These are phyloP conservation scores for Sporothrix luriei DNA, from an alignment of 2,329 filamentous ascomycete genomes.

Conservation along the genomic window DNA sequence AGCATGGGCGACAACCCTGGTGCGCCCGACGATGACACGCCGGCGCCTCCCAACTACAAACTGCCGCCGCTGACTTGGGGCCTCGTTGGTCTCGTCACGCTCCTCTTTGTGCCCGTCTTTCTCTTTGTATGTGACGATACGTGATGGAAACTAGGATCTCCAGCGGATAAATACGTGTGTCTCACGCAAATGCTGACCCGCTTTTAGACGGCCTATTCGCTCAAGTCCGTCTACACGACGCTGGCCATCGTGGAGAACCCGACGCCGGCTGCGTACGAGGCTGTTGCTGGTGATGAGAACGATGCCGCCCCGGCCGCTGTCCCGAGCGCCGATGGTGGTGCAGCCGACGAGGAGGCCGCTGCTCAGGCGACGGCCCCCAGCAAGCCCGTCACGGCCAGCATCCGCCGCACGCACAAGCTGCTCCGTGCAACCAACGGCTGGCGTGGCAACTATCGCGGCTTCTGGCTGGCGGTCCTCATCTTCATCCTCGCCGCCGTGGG, in stretches of 20 bases:
- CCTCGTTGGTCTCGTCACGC: conserved; percentile 47
- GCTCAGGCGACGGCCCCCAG: conserved; percentile 44
- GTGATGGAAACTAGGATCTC: neutral
- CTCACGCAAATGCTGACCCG: conserved; percentile 33
- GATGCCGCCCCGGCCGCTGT: conserved; percentile 26
- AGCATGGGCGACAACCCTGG: conserved; percentile 29
- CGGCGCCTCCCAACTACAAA: conserved; percentile 32
- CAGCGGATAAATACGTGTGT: neutral
- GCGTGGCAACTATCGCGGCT: conserved; percentile 69
- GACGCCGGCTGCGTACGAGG: conserved; percentile 57
- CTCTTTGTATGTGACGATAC: conserved; percentile 45
- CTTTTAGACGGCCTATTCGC: conserved; percentile 53
- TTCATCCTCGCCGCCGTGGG: conserved; percentile 43
- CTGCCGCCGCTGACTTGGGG: conserved; percentile 44
- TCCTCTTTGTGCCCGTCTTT: conserved; percentile 52
- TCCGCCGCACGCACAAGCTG: conserved; percentile 55
- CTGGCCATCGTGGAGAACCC: conserved; percentile 63
- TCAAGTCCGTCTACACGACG: conserved; percentile 55
- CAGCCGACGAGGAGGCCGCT: conserved; percentile 44
- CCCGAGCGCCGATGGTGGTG: conserved; percentile 37
- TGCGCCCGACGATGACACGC: conserved; percentile 30
- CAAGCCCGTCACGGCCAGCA: conserved; percentile 53
- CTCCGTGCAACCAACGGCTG: conserved; percentile 66
- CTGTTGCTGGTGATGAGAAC: conserved; percentile 49
- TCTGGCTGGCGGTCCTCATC: conserved; percentile 54